Evolutionary conservation across 2,329 filamentous ascomycete species (phyloP).

Genomic region (Penicillium frequentans): DNA sequence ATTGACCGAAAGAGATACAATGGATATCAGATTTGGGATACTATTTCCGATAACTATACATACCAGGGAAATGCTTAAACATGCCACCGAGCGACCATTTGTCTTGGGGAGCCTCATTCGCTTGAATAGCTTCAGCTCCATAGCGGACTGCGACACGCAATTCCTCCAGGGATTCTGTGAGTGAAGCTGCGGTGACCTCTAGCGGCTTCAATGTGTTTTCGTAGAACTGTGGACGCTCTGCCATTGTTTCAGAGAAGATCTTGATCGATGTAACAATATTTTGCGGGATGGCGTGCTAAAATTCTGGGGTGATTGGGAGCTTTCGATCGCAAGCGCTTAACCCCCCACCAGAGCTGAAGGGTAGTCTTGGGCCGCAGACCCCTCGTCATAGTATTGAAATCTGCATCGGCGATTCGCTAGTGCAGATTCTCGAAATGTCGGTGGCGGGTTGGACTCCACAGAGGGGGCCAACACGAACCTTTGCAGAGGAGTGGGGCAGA

Average conservation of each 20-base stretch:
- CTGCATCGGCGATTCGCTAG: neutral
- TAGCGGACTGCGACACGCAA: conserved; percentile 30
- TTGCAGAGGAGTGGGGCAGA: neutral
- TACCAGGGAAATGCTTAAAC: conserved; percentile 36
- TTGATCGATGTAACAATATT: neutral
- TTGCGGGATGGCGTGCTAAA: conserved; percentile 14
- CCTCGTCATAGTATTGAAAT: conserved; percentile 5
- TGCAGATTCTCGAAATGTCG: neutral
- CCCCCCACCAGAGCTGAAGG: neutral
- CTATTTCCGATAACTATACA: neutral
- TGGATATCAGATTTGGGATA: neutral
- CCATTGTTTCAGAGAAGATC: conserved; percentile 12
- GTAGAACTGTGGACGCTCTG: conserved; percentile 23
- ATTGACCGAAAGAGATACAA: neutral
- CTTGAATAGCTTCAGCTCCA: conserved; percentile 28
- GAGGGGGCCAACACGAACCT: neutral
- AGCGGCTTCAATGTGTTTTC: conserved; percentile 18
- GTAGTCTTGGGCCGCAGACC: conserved; percentile 3
- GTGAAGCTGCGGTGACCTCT: conserved; percentile 12
- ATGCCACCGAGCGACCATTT: conserved; percentile 29
- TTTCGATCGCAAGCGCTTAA: neutral
- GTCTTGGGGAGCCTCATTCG: conserved; percentile 21
- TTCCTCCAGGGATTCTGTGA: conserved; percentile 24
- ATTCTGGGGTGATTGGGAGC: neutral
- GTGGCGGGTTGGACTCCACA: neutral